phyloP scores from a whole-genome alignment of 305 asterid genomes.

The Fraxinus sp. region DNA sequence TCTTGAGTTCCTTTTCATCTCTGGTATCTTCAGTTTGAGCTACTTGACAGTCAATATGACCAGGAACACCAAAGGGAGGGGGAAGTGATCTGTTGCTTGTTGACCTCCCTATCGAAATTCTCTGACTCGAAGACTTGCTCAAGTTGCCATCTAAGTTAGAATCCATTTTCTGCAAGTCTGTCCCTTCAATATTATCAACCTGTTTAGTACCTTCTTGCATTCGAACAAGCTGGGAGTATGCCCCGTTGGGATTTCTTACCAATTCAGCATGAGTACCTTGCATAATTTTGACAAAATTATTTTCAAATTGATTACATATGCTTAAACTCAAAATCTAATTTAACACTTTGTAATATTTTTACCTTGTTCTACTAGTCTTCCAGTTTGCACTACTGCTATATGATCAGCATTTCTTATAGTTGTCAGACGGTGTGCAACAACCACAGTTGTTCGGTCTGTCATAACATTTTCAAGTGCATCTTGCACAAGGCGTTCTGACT shows the following conservation, averaged over 20 bases:
- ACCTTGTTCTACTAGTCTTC: conserved; percentile 47
- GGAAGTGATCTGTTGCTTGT: conserved; percentile 52
- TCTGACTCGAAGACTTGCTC: conserved; percentile 47
- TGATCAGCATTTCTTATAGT: conserved; percentile 40
- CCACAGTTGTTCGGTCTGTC: conserved; percentile 34
- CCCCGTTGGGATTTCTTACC: conserved; percentile 41
- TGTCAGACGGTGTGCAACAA: conserved; percentile 46
- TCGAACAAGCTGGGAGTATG: conserved; percentile 41
- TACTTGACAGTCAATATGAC: conserved; percentile 35
- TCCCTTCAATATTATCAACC: conserved; percentile 7
- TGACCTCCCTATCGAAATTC: conserved; percentile 43
- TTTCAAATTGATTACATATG: not conserved
- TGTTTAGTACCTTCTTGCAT: conserved; percentile 44
- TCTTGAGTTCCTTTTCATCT: conserved; percentile 22
- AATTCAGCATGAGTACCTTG: conserved; percentile 36
- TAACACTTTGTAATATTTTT: not conserved
- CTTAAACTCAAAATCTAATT: not conserved
- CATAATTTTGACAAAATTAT: not conserved
- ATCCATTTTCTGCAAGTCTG: conserved; percentile 2
- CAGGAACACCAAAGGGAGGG: conserved; percentile 37
- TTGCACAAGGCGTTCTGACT: conserved; percentile 35
- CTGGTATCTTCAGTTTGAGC: conserved; percentile 24
- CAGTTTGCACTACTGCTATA: conserved; percentile 38
- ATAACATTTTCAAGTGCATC: conserved; percentile 40
- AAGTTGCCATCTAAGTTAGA: conserved; percentile 32